phyloP scores from a whole-genome alignment of 306 rosid genomes.

The Inga leiocalycina region DNA sequence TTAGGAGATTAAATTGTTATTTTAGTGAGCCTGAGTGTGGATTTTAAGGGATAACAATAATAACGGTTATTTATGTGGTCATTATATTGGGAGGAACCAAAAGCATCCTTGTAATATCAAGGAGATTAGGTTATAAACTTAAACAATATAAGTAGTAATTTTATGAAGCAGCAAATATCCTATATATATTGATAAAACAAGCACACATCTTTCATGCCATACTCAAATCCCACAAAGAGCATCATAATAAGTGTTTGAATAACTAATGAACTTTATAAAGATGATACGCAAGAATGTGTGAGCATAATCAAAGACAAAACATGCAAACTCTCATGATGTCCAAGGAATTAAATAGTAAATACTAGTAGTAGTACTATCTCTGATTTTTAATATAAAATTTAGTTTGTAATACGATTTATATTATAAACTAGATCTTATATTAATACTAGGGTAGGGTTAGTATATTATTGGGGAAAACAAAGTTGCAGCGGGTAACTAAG shows the following conservation, averaged over 20 bases:
- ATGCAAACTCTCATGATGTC: constrained; percentile 22
- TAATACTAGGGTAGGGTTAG: too few relatives aligned
- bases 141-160: not conserved
- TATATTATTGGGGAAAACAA: not conserved
- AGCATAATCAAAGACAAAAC: not conserved
- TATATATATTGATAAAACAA: too few relatives aligned
- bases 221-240: not conserved
- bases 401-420: too few relatives aligned
- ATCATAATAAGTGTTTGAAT: not conserved
- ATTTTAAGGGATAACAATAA: not conserved
- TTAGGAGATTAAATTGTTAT: not conserved
- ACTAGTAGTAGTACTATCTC: too few relatives aligned
- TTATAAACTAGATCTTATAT: too few relatives aligned
- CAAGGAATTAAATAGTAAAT: not conserved
- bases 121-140: not conserved
- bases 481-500: not conserved
- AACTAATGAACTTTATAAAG: not conserved
- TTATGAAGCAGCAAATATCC: too few relatives aligned
- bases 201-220: not conserved
- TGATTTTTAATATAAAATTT: too few relatives aligned
- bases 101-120: not conserved
- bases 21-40: not conserved
- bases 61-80: not conserved
- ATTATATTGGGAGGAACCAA: not conserved
- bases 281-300: not conserved